phyloP scores from a whole-genome alignment of 2,329 filamentous ascomycete species.

The Fusarium tricinctum region DNA sequence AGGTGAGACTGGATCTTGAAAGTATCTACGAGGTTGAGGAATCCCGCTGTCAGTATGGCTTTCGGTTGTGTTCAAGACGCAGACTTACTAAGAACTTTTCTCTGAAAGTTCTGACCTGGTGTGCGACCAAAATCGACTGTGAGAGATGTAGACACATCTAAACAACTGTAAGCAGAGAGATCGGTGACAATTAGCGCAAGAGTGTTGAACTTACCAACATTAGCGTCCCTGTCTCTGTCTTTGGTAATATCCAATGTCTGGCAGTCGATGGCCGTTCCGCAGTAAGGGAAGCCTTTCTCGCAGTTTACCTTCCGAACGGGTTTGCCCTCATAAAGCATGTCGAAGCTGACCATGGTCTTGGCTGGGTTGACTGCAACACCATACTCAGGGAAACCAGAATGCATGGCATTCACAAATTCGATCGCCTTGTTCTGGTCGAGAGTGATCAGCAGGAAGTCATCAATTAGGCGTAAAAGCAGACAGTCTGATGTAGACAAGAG shows the following conservation, averaged over 20 bases:
- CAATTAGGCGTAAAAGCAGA: slow-evolving; percentile 84
- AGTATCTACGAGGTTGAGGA: slow-evolving; percentile 58
- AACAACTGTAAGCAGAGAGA: slow-evolving; percentile 1
- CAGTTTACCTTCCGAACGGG: slow-evolving; percentile 64
- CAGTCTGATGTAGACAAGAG: slow-evolving; percentile 73
- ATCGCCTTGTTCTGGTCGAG: slow-evolving; percentile 75
- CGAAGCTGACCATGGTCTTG: slow-evolving; percentile 91
- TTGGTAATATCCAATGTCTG: slow-evolving; percentile 80
- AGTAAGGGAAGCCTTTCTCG: slow-evolving; percentile 81
- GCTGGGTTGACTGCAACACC: slow-evolving; percentile 81
- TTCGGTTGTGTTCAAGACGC: neutral
- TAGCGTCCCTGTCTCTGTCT: slow-evolving; percentile 69
- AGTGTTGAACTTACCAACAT: slow-evolving; percentile 60
- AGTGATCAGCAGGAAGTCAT: slow-evolving; percentile 94
- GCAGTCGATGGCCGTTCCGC: slow-evolving; percentile 83
- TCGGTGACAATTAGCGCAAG: neutral
- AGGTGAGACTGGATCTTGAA: slow-evolving; percentile 89
- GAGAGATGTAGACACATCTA: slow-evolving; percentile 74
- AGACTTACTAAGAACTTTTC: slow-evolving; percentile 78
- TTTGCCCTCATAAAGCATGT: slow-evolving; percentile 68
- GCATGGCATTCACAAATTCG: slow-evolving; percentile 84
- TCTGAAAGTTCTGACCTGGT: slow-evolving; percentile 83
- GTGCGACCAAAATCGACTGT: slow-evolving; percentile 81
- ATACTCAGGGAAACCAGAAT: slow-evolving; percentile 81
- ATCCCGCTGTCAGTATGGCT: slow-evolving; percentile 3